Conservation (phyloP, 352 stramenopile species). For the Phytopythium aichiense region DNA sequence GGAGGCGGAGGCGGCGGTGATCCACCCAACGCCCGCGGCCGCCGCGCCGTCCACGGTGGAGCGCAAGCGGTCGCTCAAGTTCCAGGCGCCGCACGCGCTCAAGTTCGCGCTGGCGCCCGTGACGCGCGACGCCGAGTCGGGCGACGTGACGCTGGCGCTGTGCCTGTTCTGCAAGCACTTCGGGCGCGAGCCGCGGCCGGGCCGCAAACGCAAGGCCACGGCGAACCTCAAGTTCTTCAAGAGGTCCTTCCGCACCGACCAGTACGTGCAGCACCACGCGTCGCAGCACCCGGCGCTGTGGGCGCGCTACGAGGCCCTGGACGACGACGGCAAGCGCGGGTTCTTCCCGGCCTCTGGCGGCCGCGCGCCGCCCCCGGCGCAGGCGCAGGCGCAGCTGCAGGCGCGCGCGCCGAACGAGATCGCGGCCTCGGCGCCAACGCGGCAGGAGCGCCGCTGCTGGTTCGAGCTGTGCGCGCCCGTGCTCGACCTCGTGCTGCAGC, state of each 20-base stretch:
- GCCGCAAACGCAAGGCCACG: slow-evolving; percentile 49
- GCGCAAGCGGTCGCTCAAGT: slow-evolving; percentile 36
- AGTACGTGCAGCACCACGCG: slow-evolving; percentile 69
- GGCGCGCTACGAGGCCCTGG: slow-evolving; percentile 36
- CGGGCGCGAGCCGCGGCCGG: slow-evolving; percentile 46
- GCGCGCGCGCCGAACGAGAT: slow-evolving; percentile 21
- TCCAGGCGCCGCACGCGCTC: slow-evolving; percentile 43
- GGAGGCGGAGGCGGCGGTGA: not conserved
- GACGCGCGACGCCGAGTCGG: slow-evolving; percentile 33
- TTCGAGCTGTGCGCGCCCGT: slow-evolving; percentile 24
- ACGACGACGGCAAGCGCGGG: slow-evolving; percentile 32
- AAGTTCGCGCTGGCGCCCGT: slow-evolving; percentile 52
- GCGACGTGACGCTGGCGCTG: slow-evolving; percentile 41
- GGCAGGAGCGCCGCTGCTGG: slow-evolving; percentile 15
- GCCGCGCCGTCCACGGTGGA: slow-evolving; percentile 8
- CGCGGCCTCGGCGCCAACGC: slow-evolving; percentile 18
- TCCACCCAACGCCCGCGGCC: not conserved
- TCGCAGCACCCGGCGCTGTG: slow-evolving; percentile 48
- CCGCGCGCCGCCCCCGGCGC: slow-evolving; percentile 8
- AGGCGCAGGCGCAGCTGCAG: slow-evolving; percentile 3
- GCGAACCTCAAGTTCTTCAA: slow-evolving; percentile 72
- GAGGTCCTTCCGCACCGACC: slow-evolving; percentile 57
- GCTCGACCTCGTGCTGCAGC: slow-evolving; percentile 22
- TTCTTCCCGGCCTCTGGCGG: slow-evolving; percentile 40
- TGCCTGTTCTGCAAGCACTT: slow-evolving; percentile 70